Conservation (phyloP, 2,329 filamentous ascomycete species). For the Xylariaceae sp. region DNA sequence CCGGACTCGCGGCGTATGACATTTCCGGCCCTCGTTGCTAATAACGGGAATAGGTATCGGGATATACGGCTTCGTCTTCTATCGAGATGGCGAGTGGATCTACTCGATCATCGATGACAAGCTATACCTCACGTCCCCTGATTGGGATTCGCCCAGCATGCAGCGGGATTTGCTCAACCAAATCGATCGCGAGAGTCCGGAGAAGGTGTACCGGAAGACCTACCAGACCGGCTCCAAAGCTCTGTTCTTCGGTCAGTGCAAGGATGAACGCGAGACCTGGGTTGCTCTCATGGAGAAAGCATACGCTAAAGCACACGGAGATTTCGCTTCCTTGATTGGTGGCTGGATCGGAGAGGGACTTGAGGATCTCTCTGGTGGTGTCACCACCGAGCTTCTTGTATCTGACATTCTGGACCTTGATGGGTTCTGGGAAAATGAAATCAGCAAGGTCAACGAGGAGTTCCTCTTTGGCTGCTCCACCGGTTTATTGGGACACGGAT, state of each 20-base stretch:
- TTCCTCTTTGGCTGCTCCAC: slow-evolving; percentile 69
- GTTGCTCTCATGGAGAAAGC: slow-evolving; percentile 74
- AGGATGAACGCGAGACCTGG: slow-evolving; percentile 75
- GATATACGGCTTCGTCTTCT: slow-evolving; percentile 87
- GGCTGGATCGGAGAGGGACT: slow-evolving; percentile 60
- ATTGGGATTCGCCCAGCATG: slow-evolving; percentile 71
- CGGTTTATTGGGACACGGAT: slow-evolving; percentile 55
- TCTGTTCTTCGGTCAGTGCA: slow-evolving; percentile 70
- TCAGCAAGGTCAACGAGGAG: slow-evolving; percentile 71
- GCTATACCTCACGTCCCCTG: slow-evolving; percentile 72
- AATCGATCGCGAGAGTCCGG: slow-evolving; percentile 64
- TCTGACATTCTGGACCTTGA: slow-evolving; percentile 71
- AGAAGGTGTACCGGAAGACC: slow-evolving; percentile 61
- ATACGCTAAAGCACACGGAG: slow-evolving; percentile 76
- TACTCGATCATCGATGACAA: slow-evolving; percentile 90
- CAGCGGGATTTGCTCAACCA: slow-evolving; percentile 69
- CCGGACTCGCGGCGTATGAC: background rate
- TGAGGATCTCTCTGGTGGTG: slow-evolving; percentile 58
- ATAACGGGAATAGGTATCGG: slow-evolving; percentile 54
- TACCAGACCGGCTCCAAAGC: slow-evolving; percentile 71
- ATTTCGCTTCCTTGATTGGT: slow-evolving; percentile 63
- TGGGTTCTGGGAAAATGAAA: slow-evolving; percentile 74
- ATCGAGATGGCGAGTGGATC: slow-evolving; percentile 83
- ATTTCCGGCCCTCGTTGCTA: slow-evolving; percentile 25
- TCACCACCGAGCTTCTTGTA: slow-evolving; percentile 61